Evolutionary conservation across 2,329 filamentous ascomycete species (phyloP), one percentile per base, ranked within the genome.

Genomic region (Lasiodiplodia hormozganensis): DNA sequence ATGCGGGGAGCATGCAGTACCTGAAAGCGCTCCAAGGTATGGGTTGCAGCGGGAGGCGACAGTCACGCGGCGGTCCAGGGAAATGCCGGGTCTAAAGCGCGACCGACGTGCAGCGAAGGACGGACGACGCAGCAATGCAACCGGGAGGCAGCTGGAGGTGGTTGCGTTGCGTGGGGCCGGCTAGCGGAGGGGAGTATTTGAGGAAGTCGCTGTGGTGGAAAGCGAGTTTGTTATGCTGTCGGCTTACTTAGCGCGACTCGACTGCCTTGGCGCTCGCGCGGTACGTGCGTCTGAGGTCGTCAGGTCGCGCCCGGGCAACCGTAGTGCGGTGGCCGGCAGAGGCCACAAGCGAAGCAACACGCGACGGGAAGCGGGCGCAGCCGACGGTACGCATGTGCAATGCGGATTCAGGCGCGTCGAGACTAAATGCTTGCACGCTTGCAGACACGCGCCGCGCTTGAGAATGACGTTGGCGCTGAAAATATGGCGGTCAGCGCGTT

Each of bases 181-280:
- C 70, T 73, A 64, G 69, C 62, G 65, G 70, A 70, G 71, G 54
- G 43, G 69, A 69, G 73, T 65, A 38, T 58, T 65, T 57, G 72
- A 62, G 62, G 73, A 71, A 72, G 72, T 72, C 70, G 73, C 69
- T 70, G 73, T 69, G 70, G 68, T 76, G 72, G 71, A 69, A 72
- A 72, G 70, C 73, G 67, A 56, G 31, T 69, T 76, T 77, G 76
- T 79, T 80, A 74, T 77, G 76, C 57, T 43, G 53, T 52, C 52
- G 66, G 66, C 66, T 68, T 68, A 62, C 58, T 68, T 68, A 68
- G 66, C 66, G 66, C 52, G 47, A 47, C 43, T 47, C 8, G 43
- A 47, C n/a, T 7, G 43, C 43, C 43, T 47, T 47, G 43, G 43
- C 43, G 43, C 43, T 47, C 18, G 43, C 8, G 43, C 43, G 43